Evolutionary conservation across 768 basidiomycete species (phyloP), one percentile per base, ranked within the genome.

Genomic region (Tephrocybe sp.): DNA sequence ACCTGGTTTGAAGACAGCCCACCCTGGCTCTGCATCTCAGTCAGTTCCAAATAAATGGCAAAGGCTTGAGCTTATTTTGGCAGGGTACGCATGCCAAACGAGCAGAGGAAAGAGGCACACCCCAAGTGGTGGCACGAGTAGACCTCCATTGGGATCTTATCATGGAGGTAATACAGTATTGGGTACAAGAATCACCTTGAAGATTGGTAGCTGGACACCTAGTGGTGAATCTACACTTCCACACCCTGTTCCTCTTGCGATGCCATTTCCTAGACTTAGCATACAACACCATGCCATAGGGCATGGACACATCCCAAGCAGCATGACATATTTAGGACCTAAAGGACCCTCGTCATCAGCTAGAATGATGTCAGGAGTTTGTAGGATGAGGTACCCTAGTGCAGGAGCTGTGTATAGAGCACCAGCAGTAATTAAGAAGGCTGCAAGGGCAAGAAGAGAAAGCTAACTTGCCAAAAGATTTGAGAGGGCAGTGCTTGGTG

Each of bases 381-480:
- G 69, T 61, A 56, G 64, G 30, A 63, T 54, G 24, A 67, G 64
- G 12, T 59, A 69, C 42, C 54, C 56, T 9, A 56, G 52, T 35
- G 49, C 48, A 26, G 34, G 48, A 39, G 38, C 28, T 34, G 49
- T 54, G n/a, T 38, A 49, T 37, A 49, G 55, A 44, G 65, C 51
- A n/a, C 62, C 67, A 16, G 57, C 56, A 47, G 55, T 62, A 15
- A 69, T 69, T 49, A 74, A 71, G 64, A 84, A 82, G 59, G 75
- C 77, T 25, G 66, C 75, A 32, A 68, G 82, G 43, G 78, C 79
- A 32, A 68, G 76, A 51, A 75, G 86, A 54, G 89, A 92, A 70
- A 92, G 89, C 65, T 93, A 87, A 44, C 78, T 87, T 5, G 89
- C 84, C 6, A 95, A 96, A 58, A 76, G 83, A 55, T 95, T 97